A percentile compares a stretch with the other conserved stretches of the same genome.
phyloP scores from a whole-genome alignment of 1,284 basidiomycete genomes.

The Moniliophthora roreri region DNA sequence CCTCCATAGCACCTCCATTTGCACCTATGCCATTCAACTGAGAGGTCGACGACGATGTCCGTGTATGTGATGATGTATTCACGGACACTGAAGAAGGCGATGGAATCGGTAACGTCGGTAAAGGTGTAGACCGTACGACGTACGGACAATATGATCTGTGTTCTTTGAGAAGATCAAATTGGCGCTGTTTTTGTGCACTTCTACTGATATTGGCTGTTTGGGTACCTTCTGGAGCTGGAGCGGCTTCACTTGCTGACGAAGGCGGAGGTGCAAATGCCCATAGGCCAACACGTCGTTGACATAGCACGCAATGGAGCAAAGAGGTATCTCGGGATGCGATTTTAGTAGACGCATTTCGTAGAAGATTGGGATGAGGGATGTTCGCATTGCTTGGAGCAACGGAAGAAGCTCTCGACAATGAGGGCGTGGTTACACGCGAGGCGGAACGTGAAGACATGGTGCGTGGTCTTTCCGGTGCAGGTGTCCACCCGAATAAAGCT shows the following conservation, averaged over 20 bases:
- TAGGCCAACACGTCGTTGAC: constrained; percentile 73
- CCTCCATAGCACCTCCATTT: constrained; percentile 47
- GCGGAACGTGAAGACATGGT: constrained; percentile 39
- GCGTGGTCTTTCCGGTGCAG: constrained; percentile 42
- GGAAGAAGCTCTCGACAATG: constrained; percentile 47
- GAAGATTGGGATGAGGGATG: constrained; percentile 19
- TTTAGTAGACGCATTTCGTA: constrained; percentile 17
- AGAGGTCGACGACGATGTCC: constrained; percentile 30
- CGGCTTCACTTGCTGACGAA: constrained; percentile 6
- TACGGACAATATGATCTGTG: constrained; percentile 83
- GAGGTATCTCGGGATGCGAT: constrained; percentile 40
- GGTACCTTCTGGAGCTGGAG: constrained; percentile 9
- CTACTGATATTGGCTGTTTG: constrained; percentile 19
- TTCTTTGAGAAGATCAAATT: constrained; percentile 73
- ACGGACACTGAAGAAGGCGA: constrained; percentile 16
- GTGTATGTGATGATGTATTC: constrained; percentile 15
- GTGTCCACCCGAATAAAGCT: constrained; percentile 70
- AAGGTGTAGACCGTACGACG: constrained; percentile 63
- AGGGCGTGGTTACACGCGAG: constrained; percentile 42
- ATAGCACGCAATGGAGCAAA: constrained; percentile 64
- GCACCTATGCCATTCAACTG: constrained; percentile 27
- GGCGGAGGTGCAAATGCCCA: constrained; percentile 61
- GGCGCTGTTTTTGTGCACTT: constrained; percentile 38
- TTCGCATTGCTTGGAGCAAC: constrained; percentile 26
- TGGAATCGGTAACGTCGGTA: constrained; percentile 40